Percentiles rank a stretch among this genome's conserved stretches.
phyloP scores from a whole-genome alignment of 2,329 filamentous ascomycete genomes.

The Diaporthe sp. region DNA sequence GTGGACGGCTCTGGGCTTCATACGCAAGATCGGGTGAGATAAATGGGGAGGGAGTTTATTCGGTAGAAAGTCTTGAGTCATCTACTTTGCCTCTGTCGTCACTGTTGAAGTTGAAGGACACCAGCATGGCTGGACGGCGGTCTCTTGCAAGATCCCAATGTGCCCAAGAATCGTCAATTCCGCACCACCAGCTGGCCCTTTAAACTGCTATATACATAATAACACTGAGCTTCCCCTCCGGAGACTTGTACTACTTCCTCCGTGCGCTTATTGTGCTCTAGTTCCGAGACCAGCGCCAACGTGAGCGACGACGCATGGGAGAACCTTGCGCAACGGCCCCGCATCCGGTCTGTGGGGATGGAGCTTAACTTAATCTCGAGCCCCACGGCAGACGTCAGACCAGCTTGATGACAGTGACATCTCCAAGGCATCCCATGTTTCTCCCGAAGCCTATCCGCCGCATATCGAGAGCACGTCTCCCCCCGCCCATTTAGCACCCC shows the following conservation, averaged over 20 bases:
- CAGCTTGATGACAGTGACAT: background rate
- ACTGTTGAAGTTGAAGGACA: background rate
- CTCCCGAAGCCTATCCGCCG: background rate
- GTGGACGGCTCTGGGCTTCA: background rate
- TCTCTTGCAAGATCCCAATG: too few relatives aligned
- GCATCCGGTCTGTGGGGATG: background rate
- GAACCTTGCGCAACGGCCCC: background rate
- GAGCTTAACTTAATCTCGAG: slow-evolving; percentile 14
- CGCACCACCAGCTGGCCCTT: background rate
- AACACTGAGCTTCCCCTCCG: background rate
- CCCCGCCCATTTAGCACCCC: too few relatives aligned
- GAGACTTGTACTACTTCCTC: background rate
- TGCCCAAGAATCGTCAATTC: background rate
- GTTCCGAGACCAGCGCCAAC: background rate
- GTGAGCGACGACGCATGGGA: background rate
- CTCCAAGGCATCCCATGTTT: background rate
- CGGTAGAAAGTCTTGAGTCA: slow-evolving; percentile 4
- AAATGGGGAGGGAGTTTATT: slow-evolving; percentile 1
- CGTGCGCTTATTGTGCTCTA: background rate
- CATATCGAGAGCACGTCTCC: background rate
- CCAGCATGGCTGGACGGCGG: background rate
- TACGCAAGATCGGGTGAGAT: background rate
- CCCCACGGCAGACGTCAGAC: slow-evolving; percentile 4
- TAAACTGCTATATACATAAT: background rate
- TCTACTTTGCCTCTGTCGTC: background rate